Evolutionary conservation across 129 eudicot genomes (phyloP), one percentile per base, ranked within the genome.

Genomic region (Artemisia annua): DNA sequence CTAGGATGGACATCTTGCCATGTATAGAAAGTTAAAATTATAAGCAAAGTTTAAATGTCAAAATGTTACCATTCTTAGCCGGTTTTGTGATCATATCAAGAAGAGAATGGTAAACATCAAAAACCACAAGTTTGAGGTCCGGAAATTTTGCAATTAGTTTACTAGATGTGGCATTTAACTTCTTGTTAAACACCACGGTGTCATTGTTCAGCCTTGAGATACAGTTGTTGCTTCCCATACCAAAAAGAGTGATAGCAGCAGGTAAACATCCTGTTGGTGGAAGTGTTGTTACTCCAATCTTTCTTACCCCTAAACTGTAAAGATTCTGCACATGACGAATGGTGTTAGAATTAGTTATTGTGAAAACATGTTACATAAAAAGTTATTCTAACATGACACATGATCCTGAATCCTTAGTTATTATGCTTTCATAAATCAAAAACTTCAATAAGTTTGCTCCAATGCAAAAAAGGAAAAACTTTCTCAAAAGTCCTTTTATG

Each of bases 261-360:
- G 97, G 97, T 80, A 91, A 81, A 74, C 97, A 91, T 71, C 97
- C 96, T 2, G 81, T 54, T 58, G 97, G 96, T 57, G 97, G 90
- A 58, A 91, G 69, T 19, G 71, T 82, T 65, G 96, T 86, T 11
- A 91, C 97, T 44, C 96, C 97, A 3, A 86, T 91, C 80, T 75
- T 91, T 75, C 89, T 83, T 24, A 56, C 97, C 35, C 97, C 95
- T 18, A 83, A 74, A 26, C 56, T 72, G 44, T 91, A 88, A 55
- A 88, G 69, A 54, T 75, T 80, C 97, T 91, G 80, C 78, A 70
- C 46, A 60, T 32, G 43, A 32, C 43, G 7, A 32, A 32, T 32
- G 43, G 43, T 32, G 43, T 32, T 32, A 32, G 32, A 28, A 32
- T 32, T 32, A 4, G 7, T 32, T 32, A 32, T 7, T 32, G 7